A percentile compares a stretch with the other conserved stretches of the same genome.
These are phyloP conservation scores for Podospora fimiseda DNA, from an alignment of 495 filamentous ascomycete genomes.

Conservation along the genomic window DNA sequence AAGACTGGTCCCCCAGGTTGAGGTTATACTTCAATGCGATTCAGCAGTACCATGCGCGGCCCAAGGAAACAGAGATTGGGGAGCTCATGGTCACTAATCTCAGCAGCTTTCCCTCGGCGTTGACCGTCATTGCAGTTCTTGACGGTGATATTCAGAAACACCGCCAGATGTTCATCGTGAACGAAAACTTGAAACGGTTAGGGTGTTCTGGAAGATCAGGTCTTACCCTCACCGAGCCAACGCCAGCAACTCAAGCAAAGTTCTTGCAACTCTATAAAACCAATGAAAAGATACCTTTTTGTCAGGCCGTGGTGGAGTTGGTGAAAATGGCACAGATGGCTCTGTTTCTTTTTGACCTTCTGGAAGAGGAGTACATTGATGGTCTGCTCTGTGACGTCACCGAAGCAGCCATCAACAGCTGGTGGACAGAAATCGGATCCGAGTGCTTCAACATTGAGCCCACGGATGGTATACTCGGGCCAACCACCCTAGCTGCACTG, in stretches of 20 bases:
- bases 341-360: constrained; percentile 77
- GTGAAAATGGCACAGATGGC: constrained; percentile 91
- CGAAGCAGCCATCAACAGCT: constrained; percentile 82
- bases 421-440: constrained; percentile 92
- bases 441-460: constrained; percentile 89
- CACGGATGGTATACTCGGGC: constrained; percentile 82
- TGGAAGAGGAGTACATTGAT: constrained; percentile 85
- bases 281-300: constrained; percentile 70
- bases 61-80: constrained; percentile 75
- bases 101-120: constrained; percentile 76
- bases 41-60: constrained; percentile 72
- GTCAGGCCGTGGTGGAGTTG: constrained; percentile 73
- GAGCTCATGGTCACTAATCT: constrained; percentile 92
- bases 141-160: constrained; percentile 79
- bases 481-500: constrained; percentile 84
- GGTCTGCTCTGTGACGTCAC: constrained; percentile 90
- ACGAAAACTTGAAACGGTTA: constrained; percentile 87
- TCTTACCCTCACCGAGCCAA: constrained; percentile 68
- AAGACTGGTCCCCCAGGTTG: constrained; percentile 70
- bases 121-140: constrained; percentile 84
- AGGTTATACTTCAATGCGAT: constrained; percentile 82
- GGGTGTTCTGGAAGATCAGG: constrained; percentile 88
- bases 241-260: constrained; percentile 76
- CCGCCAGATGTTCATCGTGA: constrained; percentile 83
- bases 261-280: constrained; percentile 87